Base-by-base conservation (phyloP, 2,329 filamentous ascomycete species). In the Claviceps paspali region DNA sequence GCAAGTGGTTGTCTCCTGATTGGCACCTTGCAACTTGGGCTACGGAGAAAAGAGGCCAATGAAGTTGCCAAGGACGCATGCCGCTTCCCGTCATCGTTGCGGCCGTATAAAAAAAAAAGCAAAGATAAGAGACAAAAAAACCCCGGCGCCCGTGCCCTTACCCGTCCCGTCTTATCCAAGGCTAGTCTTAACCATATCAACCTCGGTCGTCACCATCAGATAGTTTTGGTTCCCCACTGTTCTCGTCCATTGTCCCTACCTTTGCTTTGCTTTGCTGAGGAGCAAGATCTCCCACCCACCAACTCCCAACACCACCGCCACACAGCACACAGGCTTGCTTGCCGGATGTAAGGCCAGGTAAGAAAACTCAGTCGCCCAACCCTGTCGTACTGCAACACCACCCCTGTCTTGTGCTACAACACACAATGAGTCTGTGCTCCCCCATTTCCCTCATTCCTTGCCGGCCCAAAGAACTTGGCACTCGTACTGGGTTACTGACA, bases 301-400 rank as follows among this genome's bases (percentile, higher is more conserved):
- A n/a, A 34, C 29, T 10, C 5, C 9, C 15, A 17, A 6, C 27
- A 17, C 27, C 14, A 14, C n/a, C 7, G 12, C 12, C 9, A 28
- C 12, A 14, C 5, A n/a, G n/a, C n/a, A n/a, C n/a, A n/a, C 3
- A 21, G 29, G 11, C 17, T 21, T 19, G 29, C 10, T 29, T 29
- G 8, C 15, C 28, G 28, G 28, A 18, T 29, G 28, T 14, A 10
- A 18, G 15, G 15, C 17, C 29, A 32, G 30, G 18, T 15, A 4
- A 23, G n/a, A 11, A 11, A 33, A 33, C n/a, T n/a, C n/a, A n/a
- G n/a, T n/a, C n/a, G n/a, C 29, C 14, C 29, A n/a, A 7, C 23
- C 14, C 19, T 33, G 35, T 34, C 26, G 33, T 34, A 38, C 37
- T 26, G 29, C 37, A 35, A n/a, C n/a, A n/a, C n/a, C 23, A 27